Base-by-base conservation (phyloP, 805 yeast genomes). In the Hanseniaspora pseudoguilliermondii region DNA sequence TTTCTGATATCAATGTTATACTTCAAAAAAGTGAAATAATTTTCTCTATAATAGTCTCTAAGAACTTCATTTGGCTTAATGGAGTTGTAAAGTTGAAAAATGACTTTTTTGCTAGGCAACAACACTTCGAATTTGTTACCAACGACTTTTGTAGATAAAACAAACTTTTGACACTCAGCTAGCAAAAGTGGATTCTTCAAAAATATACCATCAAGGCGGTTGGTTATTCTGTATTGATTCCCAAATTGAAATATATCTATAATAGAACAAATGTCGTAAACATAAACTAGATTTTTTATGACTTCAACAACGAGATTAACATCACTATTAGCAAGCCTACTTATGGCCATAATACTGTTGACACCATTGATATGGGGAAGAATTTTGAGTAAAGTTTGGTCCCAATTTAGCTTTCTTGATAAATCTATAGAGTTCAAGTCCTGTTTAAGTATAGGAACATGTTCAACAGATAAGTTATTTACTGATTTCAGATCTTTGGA, bases 371-470 rank as follows among this genome's bases (percentile, higher is more conserved):
- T 87, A 61, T 75, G 84, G 0, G 96, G 96, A 11, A 87, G 70
- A 25, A 93, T 86, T 61, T 85, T 83, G 47, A 88, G 73, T 93
- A 93, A 84, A 1, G 97, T 91, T 1, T 97, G 97, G 68, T 93
- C 98, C 97, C 98, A 93, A 63, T 86, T 84, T 9, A 86, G 84
- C 67, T 93, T 98, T 43, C 23, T 53, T 6, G 50, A 40, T 27
- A 53, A 38, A 44, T 87, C 82, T 59, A 93, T 73, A 40, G 78
- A 71, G 32, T 76, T 76, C 36, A 93, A 71, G 53, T 82, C 81
- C 1, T 93, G 95, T 0, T 91, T 83, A n/a, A 95, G 80, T 5
- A 90, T 79, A 0, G 98, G 98, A 0, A 93, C 99, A 66, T 91
- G 95, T 62, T 75, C 86, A 0, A 95, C 80, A 50, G 81, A 75